Evolutionary conservation across 805 yeast species (phyloP).

Genomic region (Candida suzukii): DNA sequence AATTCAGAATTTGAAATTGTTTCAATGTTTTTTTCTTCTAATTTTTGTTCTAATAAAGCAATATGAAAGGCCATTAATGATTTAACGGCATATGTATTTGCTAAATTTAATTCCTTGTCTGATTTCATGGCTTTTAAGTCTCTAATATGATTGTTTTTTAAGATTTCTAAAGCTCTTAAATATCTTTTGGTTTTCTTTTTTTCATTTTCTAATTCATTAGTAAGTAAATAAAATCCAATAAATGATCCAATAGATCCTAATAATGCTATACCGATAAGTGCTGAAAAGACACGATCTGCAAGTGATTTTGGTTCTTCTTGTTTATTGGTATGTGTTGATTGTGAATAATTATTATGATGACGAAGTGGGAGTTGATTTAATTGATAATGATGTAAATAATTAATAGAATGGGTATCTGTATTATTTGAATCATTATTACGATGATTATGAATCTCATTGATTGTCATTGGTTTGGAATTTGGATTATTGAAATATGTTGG

Average conservation of each 20-base stretch:
- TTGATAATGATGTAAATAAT: neutral
- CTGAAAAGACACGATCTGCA: neutral
- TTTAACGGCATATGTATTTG: neutral
- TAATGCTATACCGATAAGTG: neutral
- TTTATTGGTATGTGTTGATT: neutral
- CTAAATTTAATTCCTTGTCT: neutral
- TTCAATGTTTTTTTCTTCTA: conserved; percentile 40
- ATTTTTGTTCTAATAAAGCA: conserved; percentile 49
- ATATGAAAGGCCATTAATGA: conserved; percentile 45
- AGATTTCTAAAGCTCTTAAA: neutral
- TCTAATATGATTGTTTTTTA: neutral
- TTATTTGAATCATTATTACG: neutral
- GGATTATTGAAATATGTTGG: conserved; percentile 19
- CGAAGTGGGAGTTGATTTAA: neutral
- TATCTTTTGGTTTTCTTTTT: neutral
- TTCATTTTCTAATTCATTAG: neutral
- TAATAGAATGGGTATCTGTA: neutral
- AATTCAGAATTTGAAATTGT: conserved; percentile 23
- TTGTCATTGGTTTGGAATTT: conserved; percentile 23
- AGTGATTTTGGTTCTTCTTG: neutral
- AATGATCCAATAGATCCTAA: neutral
- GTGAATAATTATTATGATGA: neutral
- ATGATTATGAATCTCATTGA: conserved; percentile 12
- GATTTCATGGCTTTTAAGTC: neutral
- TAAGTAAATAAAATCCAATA: neutral